Evolutionary conservation across 2,329 filamentous ascomycete species (phyloP).

Genomic region (Claviceps spartinae): DNA sequence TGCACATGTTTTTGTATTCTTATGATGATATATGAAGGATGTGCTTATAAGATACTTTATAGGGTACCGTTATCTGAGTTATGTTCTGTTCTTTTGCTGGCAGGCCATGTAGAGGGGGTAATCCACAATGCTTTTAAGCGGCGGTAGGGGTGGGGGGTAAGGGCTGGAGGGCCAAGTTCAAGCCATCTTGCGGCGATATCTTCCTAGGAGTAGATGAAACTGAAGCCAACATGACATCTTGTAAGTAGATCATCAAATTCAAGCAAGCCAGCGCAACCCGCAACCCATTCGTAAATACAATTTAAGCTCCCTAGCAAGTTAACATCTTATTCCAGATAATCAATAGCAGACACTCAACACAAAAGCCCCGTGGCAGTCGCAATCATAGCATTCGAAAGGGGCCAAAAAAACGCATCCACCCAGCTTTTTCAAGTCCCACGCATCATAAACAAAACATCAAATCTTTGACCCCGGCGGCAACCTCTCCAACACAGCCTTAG

Average conservation of each 20-base stretch:
- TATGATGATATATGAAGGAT: background rate
- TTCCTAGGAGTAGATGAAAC: no score
- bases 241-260: no score
- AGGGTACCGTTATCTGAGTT: background rate
- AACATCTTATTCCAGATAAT: no score
- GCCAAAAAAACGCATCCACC: background rate
- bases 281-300: no score
- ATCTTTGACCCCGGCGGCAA: conserved; percentile 47
- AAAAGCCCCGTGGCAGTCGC: background rate
- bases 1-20: background rate
- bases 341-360: no score
- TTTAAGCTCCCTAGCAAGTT: no score
- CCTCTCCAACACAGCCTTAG: conserved; percentile 52
- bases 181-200: no score
- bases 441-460: conserved; percentile 11
- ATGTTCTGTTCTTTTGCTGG: background rate
- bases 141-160: no score
- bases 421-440: background rate
- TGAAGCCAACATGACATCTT: no score
- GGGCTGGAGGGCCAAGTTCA: no score
- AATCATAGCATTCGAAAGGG: background rate
- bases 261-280: no score
- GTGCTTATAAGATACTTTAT: background rate
- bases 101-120: background rate
- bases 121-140: background rate